These are phyloP conservation scores for Melampsora americana DNA, from an alignment of 1,284 basidiomycete genomes.

Conservation along the genomic window DNA sequence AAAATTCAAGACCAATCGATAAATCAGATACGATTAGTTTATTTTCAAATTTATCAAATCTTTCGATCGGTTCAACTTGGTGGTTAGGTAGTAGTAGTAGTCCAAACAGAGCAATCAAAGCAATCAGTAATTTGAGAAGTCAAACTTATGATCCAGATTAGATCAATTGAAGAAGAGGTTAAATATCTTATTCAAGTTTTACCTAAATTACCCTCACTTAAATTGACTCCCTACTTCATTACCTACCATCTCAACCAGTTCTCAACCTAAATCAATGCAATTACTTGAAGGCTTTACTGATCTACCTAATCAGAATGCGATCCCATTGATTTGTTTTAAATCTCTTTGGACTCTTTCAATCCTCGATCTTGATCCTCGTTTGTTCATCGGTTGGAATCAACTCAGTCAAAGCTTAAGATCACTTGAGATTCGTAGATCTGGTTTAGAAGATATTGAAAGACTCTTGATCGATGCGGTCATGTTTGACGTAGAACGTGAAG, in stretches of 20 bases:
- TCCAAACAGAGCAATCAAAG: too few relatives aligned
- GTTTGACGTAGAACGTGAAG: conserved; percentile 67
- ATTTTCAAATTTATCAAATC: conserved; percentile 62
- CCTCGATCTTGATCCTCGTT: conserved; percentile 74
- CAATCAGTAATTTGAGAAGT: not conserved
- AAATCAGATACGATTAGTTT: conserved; percentile 60
- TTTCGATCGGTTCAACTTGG: conserved; percentile 69
- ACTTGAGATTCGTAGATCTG: conserved; percentile 71
- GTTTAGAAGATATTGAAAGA: conserved; percentile 76
- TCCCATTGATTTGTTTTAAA: conserved; percentile 80
- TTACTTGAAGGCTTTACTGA: conserved; percentile 68
- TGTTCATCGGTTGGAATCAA: conserved; percentile 78
- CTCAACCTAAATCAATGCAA: conserved; percentile 24
- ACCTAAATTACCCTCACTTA: conserved; percentile 77
- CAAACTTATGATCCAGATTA: conserved; percentile 21
- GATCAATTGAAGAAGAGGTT: conserved; percentile 63
- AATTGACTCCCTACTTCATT: conserved; percentile 57
- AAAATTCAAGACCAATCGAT: conserved; percentile 47
- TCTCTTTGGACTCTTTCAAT: conserved; percentile 71
- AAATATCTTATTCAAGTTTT: conserved; percentile 82
- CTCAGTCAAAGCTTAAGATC: conserved; percentile 69
- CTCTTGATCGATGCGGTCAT: conserved; percentile 72
- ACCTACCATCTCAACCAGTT: conserved; percentile 58
- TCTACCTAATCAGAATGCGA: conserved; percentile 68
- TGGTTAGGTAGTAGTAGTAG: conserved; percentile 58